A percentile compares a stretch with the other conserved stretches of the same genome.
Evolutionary conservation across 805 yeast species (phyloP).

Genomic region (Lipomyces starkeyi): DNA sequence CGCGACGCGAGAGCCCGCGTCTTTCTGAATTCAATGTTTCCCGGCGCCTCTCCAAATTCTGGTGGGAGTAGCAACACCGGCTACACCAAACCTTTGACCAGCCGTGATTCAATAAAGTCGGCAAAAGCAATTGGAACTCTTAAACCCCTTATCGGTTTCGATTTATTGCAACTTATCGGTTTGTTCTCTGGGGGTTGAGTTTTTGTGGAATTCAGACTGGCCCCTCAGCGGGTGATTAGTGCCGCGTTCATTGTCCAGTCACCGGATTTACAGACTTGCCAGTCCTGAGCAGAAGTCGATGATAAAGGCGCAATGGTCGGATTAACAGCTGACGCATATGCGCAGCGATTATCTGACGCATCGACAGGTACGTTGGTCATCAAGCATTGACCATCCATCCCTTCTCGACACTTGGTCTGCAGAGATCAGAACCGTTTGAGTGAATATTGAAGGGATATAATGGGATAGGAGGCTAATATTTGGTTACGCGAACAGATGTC

Average conservation of each 20-base stretch:
- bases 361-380: constrained; percentile 24
- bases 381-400: neutral
- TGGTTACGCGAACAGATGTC: constrained; percentile 51
- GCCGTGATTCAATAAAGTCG: neutral
- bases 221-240: neutral
- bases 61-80: neutral
- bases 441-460: neutral
- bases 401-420: neutral
- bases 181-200: neutral
- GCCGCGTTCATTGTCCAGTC: neutral
- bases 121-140: neutral
- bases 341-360: constrained; percentile 36
- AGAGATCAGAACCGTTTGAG: neutral
- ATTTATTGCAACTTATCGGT: neutral
- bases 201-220: neutral
- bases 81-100: neutral
- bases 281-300: neutral
- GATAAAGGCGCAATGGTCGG: constrained; percentile 29
- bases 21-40: no score
- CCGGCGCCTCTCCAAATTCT: neutral
- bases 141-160: neutral
- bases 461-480: neutral
- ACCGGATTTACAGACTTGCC: neutral
- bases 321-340: constrained; percentile 27
- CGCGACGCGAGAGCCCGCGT: constrained; percentile 23